Evolutionary conservation across 2,329 filamentous ascomycete species (phyloP), one percentile per base, ranked within the genome.

Genomic region (Plenodomus lindquistii): DNA sequence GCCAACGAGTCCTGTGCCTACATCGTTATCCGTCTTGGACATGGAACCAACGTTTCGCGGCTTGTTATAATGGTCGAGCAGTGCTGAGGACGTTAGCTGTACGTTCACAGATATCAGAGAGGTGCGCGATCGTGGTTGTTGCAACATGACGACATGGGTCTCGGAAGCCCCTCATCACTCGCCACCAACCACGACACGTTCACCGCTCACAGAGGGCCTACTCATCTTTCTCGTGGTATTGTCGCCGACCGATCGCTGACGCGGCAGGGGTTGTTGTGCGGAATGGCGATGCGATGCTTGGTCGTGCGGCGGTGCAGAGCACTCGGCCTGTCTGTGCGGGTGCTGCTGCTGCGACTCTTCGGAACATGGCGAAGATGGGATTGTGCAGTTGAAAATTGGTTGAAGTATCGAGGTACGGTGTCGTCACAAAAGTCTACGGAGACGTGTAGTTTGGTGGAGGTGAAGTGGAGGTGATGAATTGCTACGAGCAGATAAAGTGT

Each of bases 1-100:
- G 61, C 89, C 85, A 58, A 97, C 92, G 44, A 97, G 87, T 37
- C 92, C 92, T 16, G 92, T 96, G 60, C 92, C 92, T 54, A 97
- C 92, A 57, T 94, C 88, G 46, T 76, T 73, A 59, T 94, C 90
- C 55, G 83, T 83, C 80, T 95, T 95, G 73, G 81, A 75, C 84
- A 92, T 87, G 49, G 84, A 87, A 21, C 88, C 88, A 51, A 91
- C 88, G 77, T 91, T 91, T 57, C 88, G 84, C 21, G 88, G 88
- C 62, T 83, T 82, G 73, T 83, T 88, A 77, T 93, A 93, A 76
- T 93, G 90, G 73, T 95, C 90, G 58, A 95, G 81, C 60, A 80
- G 77, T 80, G 66, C 67, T 68, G 51, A n/a, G 60, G 21, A 59
- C 57, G 74, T 78, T 70, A 77, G 75, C 69, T 68, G 62, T 48